Conservation (phyloP, 495 filamentous ascomycete genomes). For the Margaritispora aquatica region DNA sequence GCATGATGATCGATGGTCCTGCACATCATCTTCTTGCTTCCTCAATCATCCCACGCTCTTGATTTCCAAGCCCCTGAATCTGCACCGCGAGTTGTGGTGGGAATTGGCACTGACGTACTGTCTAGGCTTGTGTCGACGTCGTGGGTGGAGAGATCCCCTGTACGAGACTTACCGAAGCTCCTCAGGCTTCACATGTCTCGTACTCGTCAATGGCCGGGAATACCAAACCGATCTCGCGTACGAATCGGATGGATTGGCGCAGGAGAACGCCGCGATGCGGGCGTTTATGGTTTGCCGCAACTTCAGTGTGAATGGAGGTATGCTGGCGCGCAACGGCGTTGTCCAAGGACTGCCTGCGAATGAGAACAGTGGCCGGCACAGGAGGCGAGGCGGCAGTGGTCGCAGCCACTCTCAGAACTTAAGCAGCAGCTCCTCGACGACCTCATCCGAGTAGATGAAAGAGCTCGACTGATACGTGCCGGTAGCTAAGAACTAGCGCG, state of each 20-base stretch:
- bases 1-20: slow-evolving; percentile 9
- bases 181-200: slow-evolving; percentile 80
- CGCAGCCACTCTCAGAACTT: slow-evolving; percentile 37
- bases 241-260: slow-evolving; percentile 72
- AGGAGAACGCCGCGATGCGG: slow-evolving; percentile 92
- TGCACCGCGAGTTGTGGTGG: slow-evolving; percentile 5
- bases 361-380: slow-evolving; percentile 41
- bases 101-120: slow-evolving; percentile 39
- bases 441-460: slow-evolving; percentile 34
- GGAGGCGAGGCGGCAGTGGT: slow-evolving; percentile 29
- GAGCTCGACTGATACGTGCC: slow-evolving; percentile 16
- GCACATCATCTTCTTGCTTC: slow-evolving; percentile 3
- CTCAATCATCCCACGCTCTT: slow-evolving; percentile 6
- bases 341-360: slow-evolving; percentile 79
- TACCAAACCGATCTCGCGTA: slow-evolving; percentile 89
- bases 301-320: slow-evolving; percentile 97
- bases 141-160: slow-evolving; percentile 87
- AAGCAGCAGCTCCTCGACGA: slow-evolving; percentile 50
- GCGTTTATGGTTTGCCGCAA: slow-evolving; percentile 98
- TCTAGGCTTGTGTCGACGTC: slow-evolving; percentile 90
- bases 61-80: slow-evolving; percentile 1
- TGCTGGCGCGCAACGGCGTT: slow-evolving; percentile 74
- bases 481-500: slow-evolving; percentile 22
- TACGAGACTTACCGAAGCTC: slow-evolving; percentile 74
- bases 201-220: slow-evolving; percentile 92